Conservation (phyloP, 352 stramenopile genomes). For the Phytophthora tubulina region DNA sequence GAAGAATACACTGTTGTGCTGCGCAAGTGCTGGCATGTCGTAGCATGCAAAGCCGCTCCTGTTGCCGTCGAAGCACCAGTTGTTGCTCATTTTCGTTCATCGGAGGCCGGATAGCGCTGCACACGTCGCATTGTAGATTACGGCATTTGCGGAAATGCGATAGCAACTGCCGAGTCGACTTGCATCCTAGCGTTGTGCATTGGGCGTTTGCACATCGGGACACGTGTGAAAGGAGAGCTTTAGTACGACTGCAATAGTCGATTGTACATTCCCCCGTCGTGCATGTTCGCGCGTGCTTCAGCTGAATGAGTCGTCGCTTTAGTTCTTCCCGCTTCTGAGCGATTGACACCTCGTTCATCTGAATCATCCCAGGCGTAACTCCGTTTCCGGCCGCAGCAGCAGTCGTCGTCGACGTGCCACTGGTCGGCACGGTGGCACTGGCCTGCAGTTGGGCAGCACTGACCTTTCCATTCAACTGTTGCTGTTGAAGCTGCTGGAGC, state of each 20-base stretch:
- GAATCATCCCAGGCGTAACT: constrained; percentile 56
- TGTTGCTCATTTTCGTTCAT: constrained; percentile 91
- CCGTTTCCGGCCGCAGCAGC: constrained; percentile 34
- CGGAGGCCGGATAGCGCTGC: constrained; percentile 86
- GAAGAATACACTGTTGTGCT: constrained; percentile 71
- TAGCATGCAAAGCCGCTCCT: constrained; percentile 90
- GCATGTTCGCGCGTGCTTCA: constrained; percentile 90
- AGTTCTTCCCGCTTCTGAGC: constrained; percentile 89
- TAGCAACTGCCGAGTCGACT: constrained; percentile 86
- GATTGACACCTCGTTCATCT: constrained; percentile 84
- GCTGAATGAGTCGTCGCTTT: constrained; percentile 84
- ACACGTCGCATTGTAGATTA: constrained; percentile 90
- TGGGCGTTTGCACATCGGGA: constrained; percentile 86
- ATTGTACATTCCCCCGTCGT: constrained; percentile 75
- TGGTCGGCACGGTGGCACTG: constrained; percentile 31
- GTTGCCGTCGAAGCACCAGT: constrained; percentile 83
- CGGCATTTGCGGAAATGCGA: constrained; percentile 91
- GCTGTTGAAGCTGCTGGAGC: constrained; percentile 76
- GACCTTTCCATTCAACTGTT: constrained; percentile 50
- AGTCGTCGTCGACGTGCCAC: constrained; percentile 37
- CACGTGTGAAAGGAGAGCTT: constrained; percentile 82
- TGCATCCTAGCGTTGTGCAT: constrained; percentile 89
- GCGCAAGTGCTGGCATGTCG: constrained; percentile 87
- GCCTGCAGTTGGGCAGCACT: constrained; percentile 35
- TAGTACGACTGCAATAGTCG: constrained; percentile 87